Evolutionary conservation across 371 early-diverging fungal genomes (phyloP).

Genomic region (Circinella umbellata): DNA sequence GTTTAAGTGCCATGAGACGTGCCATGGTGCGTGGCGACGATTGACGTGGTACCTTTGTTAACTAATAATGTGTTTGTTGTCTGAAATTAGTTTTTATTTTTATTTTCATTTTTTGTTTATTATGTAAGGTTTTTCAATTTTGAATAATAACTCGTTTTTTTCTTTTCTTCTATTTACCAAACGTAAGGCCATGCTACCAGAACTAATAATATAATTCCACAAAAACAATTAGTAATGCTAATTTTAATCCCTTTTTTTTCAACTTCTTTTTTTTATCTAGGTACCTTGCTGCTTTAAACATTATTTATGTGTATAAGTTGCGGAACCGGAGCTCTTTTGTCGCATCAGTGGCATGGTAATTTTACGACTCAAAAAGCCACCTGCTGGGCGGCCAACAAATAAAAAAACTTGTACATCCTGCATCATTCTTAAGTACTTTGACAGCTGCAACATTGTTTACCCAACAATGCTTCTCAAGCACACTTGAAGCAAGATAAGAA

Average conservation of each 20-base stretch:
- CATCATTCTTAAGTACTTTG: too few species aligned
- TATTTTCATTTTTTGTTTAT: too few species aligned
- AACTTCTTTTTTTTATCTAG: neutral
- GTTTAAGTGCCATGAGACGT: neutral
- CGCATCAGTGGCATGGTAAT: neutral
- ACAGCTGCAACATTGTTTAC: too few species aligned
- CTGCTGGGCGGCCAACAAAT: neutral
- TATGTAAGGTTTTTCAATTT: too few species aligned
- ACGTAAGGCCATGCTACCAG: slow-evolving; percentile 3
- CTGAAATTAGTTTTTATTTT: neutral
- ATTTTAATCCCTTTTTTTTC: too few species aligned
- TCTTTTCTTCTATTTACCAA: neutral
- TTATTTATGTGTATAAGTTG: neutral
- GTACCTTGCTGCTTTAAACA: slow-evolving; percentile 11
- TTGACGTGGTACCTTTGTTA: slow-evolving; percentile 8
- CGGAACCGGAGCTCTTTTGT: neutral
- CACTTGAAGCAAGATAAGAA: too few species aligned
- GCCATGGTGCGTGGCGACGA: neutral
- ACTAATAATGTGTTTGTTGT: neutral
- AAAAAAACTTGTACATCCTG: too few species aligned
- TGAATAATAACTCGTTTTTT: neutral
- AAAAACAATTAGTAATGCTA: neutral
- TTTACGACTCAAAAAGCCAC: neutral
- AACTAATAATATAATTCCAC: neutral
- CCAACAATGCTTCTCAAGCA: too few species aligned